Percentiles rank a stretch among this genome's conserved stretches.
These are phyloP conservation scores for Aristolochia fimbriata DNA, from an alignment of 164 flowering plant genomes.

Conservation along the genomic window DNA sequence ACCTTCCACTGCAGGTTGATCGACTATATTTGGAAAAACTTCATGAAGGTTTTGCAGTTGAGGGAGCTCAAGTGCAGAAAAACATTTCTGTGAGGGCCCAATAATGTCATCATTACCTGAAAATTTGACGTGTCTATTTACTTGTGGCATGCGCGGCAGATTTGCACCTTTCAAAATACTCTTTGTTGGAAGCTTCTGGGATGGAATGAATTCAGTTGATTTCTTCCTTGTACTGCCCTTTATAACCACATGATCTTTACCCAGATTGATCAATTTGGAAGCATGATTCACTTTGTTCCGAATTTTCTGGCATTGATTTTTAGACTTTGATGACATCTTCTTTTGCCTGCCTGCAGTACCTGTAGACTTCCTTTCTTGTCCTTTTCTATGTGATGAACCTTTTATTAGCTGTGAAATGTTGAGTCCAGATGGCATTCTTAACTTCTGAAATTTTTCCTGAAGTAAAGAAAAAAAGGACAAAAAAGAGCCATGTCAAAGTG, in stretches of 20 bases:
- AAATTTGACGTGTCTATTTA: constrained; percentile 36
- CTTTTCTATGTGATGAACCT: constrained; percentile 13
- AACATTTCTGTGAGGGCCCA: constrained; percentile 14
- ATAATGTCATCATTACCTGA: constrained; percentile 31
- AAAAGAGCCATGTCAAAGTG: background rate
- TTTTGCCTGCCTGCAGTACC: constrained; percentile 9
- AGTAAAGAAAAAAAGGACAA: background rate
- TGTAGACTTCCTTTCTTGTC: constrained; percentile 10
- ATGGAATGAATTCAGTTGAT: background rate
- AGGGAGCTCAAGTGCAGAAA: constrained; percentile 12
- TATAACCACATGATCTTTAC: background rate
- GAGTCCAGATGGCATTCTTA: constrained; percentile 13
- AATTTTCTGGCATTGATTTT: constrained; percentile 10
- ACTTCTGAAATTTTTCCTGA: constrained; percentile 20
- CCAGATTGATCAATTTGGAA: constrained; percentile 9
- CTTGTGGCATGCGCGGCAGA: constrained; percentile 3
- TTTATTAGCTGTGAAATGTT: constrained; percentile 8
- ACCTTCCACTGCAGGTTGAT: constrained; percentile 9
- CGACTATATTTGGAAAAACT: constrained; percentile 15
- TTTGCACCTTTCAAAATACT: background rate
- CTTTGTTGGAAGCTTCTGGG: background rate
- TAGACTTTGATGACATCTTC: constrained; percentile 17
- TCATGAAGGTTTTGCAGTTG: constrained; percentile 7
- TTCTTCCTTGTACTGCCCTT: background rate
- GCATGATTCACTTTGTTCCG: constrained; percentile 11